These are phyloP conservation scores for Leishmania braziliensis DNA, from an alignment of 208 protist genomes.

Conservation along the genomic window DNA sequence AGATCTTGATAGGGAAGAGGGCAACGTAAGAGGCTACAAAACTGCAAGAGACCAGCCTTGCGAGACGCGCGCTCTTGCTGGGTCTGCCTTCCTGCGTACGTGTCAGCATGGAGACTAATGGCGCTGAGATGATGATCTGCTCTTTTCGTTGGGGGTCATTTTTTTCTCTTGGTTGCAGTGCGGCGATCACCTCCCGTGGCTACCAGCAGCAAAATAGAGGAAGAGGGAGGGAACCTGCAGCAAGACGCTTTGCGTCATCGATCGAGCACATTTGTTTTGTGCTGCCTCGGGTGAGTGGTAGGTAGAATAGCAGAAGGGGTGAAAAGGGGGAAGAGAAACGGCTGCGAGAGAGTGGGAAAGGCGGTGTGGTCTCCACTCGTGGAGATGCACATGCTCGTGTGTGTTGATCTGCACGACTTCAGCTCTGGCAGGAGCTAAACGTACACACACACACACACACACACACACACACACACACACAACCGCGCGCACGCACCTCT, in stretches of 20 bases:
- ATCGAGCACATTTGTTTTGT: not conserved
- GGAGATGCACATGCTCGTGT: not conserved
- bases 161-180: not conserved
- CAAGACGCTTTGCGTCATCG: not conserved
- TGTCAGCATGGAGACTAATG: not conserved
- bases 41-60: not conserved
- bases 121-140: not conserved
- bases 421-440: not conserved
- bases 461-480: not conserved
- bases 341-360: not conserved
- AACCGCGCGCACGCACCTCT: not conserved
- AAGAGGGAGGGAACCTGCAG: not conserved
- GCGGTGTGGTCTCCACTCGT: not conserved
- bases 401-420: not conserved
- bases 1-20: not conserved
- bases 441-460: not conserved
- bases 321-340: not conserved
- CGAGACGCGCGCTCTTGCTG: not conserved
- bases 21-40: not conserved
- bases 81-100: not conserved
- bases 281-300: not conserved
- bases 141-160: too few relatives aligned
- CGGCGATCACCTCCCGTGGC: not conserved
- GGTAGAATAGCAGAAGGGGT: not conserved
- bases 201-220: not conserved